Conservation (phyloP, 2,329 filamentous ascomycete species). For the Xylariaceae sp. region DNA sequence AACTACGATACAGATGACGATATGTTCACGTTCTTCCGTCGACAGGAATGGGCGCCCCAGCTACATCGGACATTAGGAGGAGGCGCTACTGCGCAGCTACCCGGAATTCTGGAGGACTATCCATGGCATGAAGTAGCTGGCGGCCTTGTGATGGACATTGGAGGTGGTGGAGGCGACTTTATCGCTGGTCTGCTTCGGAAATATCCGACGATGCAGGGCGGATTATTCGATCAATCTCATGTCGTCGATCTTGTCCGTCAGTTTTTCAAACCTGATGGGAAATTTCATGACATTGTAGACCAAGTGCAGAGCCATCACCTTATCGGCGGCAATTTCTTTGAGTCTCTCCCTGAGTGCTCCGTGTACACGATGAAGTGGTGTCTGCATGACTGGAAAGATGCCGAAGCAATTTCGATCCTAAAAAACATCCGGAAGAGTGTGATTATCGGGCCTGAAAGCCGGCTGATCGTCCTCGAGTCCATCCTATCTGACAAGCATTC, state of each 20-base stretch:
- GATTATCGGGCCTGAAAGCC: constrained; percentile 27
- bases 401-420: constrained; percentile 40
- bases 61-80: constrained; percentile 48
- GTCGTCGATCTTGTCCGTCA: constrained; percentile 44
- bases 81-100: constrained; percentile 46
- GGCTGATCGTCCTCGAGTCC: constrained; percentile 49
- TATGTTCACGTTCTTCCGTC: constrained; percentile 50
- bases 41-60: constrained; percentile 41
- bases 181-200: constrained; percentile 45
- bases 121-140: constrained; percentile 48
- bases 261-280: constrained; percentile 40
- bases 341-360: constrained; percentile 41
- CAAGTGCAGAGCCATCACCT: constrained; percentile 39
- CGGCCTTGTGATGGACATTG: constrained; percentile 47
- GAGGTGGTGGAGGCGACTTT: constrained; percentile 49
- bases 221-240: constrained; percentile 44
- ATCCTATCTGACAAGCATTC: constrained; percentile 43
- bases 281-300: constrained; percentile 43
- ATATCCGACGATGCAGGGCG: constrained; percentile 42
- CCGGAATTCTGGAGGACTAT: constrained; percentile 50
- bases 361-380: constrained; percentile 49
- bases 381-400: constrained; percentile 51
- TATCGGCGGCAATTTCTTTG: constrained; percentile 48
- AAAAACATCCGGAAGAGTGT: constrained; percentile 43
- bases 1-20: constrained; percentile 48